Conservation (phyloP, 331 rosid genomes). For the Rhamnella rubrinervis region DNA sequence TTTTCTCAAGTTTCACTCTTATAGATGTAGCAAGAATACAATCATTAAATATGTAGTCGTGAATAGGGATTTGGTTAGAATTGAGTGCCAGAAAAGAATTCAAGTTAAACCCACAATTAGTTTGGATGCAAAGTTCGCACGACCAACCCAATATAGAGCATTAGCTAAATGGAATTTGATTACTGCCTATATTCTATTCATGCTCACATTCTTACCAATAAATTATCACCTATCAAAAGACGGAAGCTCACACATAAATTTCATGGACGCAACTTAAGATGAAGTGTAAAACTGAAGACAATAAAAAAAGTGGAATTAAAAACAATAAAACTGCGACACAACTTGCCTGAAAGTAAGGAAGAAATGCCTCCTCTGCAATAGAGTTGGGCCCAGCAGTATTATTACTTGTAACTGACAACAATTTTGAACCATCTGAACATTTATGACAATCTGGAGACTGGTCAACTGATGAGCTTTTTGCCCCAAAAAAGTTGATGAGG, state of each 20-base stretch:
- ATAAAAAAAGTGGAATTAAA: slow-evolving; percentile 2
- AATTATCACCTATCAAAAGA: not conserved
- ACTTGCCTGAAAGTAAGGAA: slow-evolving; percentile 97
- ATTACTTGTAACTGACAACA: slow-evolving; percentile 33
- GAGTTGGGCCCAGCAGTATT: slow-evolving; percentile 30
- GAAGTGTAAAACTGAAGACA: not conserved
- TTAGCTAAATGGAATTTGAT: not conserved
- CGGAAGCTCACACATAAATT: not conserved
- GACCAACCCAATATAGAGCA: not conserved
- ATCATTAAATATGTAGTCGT: not conserved
- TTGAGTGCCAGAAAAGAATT: not conserved
- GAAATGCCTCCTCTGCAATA: slow-evolving; percentile 77
- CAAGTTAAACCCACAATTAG: slow-evolving; percentile 7
- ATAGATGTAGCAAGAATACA: not conserved
- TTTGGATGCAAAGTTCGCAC: not conserved
- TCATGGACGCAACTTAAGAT: not conserved
- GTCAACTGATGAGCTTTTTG: slow-evolving; percentile 43
- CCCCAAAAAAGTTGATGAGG: slow-evolving; percentile 74
- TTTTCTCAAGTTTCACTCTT: not conserved
- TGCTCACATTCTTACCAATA: not conserved
- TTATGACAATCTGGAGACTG: slow-evolving; percentile 47
- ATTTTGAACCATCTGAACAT: slow-evolving; percentile 58
- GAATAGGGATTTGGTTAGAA: not conserved
- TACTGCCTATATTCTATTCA: not conserved
- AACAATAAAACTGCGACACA: not conserved